Conservation (phyloP, 306 rosid species). For the Sicyos edulis region DNA sequence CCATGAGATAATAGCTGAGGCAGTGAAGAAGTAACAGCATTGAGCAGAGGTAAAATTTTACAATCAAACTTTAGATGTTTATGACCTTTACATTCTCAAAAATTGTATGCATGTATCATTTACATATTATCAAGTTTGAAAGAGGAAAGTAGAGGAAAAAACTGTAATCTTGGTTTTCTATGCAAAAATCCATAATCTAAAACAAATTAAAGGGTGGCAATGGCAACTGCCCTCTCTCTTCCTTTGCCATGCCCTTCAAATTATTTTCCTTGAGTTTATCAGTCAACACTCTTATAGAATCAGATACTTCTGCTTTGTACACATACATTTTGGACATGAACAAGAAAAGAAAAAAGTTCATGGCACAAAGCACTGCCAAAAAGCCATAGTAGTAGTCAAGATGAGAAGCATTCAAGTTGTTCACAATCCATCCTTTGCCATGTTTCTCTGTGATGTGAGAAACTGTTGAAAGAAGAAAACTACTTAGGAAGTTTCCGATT, state of each 20-base stretch:
- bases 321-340: slow-evolving; percentile 41
- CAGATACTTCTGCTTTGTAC: slow-evolving; percentile 71
- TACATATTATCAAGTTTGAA: no score
- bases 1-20: no score
- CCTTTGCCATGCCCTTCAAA: neutral
- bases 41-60: no score
- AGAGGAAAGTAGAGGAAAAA: no score
- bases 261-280: slow-evolving; percentile 48
- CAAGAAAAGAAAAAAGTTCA: slow-evolving; percentile 34
- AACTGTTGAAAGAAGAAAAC: slow-evolving; percentile 69
- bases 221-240: no score
- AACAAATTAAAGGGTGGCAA: no score
- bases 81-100: no score
- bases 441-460: slow-evolving; percentile 47
- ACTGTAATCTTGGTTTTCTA: no score
- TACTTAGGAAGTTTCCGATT: slow-evolving; percentile 72
- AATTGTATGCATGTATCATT: no score
- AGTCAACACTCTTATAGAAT: slow-evolving; percentile 57
- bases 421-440: slow-evolving; percentile 68
- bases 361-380: slow-evolving; percentile 29
- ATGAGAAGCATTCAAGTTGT: slow-evolving; percentile 75
- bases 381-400: slow-evolving; percentile 84
- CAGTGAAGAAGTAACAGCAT: no score
- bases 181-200: no score
- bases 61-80: no score